Evolutionary conservation across 2,329 filamentous ascomycete genomes (phyloP).

Genomic region (Emmonsiellopsis sp.): DNA sequence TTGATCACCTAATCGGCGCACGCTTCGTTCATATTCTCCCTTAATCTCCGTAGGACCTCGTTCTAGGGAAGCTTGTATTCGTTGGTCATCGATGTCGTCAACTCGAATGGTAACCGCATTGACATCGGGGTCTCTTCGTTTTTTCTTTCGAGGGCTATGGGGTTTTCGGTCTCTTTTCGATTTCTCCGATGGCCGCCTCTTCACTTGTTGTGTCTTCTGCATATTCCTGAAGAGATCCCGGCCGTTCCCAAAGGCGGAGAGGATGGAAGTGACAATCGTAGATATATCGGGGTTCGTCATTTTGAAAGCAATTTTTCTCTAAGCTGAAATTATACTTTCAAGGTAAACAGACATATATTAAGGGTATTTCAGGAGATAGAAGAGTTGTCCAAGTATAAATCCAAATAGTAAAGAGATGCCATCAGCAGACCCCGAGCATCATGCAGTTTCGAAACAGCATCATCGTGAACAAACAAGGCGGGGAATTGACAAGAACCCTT

Average conservation of each 20-base stretch:
- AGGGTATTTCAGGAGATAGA: no score
- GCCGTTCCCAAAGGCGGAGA: constrained; percentile 1
- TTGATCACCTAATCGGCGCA: neutral
- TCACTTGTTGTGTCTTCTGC: neutral
- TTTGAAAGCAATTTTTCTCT: neutral
- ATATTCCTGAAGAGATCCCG: constrained; percentile 2
- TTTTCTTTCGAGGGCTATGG: neutral
- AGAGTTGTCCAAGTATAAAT: no score
- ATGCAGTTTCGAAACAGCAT: neutral
- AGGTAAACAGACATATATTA: no score
- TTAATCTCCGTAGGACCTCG: neutral
- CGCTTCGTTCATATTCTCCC: constrained; percentile 1
- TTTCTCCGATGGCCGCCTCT: neutral
- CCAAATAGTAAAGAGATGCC: neutral
- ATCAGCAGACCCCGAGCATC: neutral
- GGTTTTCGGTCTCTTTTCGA: neutral
- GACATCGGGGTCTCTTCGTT: neutral
- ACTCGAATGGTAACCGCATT: neutral
- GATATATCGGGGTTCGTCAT: constrained; percentile 2
- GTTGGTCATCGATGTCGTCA: neutral
- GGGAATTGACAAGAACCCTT: neutral
- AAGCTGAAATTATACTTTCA: no score
- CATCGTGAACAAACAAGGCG: neutral
- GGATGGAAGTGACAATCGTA: neutral
- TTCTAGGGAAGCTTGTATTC: neutral